Conservation (phyloP, 306 rosid species). For the Luffa acutangula region DNA sequence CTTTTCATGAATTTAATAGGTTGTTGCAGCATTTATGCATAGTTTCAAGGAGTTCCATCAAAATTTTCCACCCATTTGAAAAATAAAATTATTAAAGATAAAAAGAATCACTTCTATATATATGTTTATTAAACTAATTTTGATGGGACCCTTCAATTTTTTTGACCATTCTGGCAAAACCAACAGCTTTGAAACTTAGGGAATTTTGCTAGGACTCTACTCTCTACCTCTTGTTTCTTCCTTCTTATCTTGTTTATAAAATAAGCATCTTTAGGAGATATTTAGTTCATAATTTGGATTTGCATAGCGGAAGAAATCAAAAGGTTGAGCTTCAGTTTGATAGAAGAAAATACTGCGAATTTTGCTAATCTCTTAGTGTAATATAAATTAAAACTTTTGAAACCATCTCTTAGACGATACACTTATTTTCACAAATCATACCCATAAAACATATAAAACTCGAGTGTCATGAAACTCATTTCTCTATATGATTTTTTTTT, state of each 20-base stretch:
- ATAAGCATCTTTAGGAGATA: background rate
- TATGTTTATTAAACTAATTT: background rate
- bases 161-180: background rate
- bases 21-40: conserved; percentile 2
- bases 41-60: background rate
- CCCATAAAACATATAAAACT: background rate
- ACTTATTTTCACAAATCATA: background rate
- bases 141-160: background rate
- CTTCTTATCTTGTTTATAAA: background rate
- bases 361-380: no score
- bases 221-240: conserved; percentile 6
- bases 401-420: no score
- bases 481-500: no score
- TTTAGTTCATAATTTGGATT: background rate
- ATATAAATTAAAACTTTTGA: no score
- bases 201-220: background rate
- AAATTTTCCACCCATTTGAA: background rate
- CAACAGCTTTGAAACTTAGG: background rate
- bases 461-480: no score
- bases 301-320: no score
- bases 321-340: background rate
- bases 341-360: no score
- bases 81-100: background rate
- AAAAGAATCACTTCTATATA: background rate
- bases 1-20: conserved; percentile 7